Evolutionary conservation across 192 early-diverging fungal genomes (phyloP), one percentile per base, ranked within the genome.

Genomic region (Lunasporangiospora selenospora): DNA sequence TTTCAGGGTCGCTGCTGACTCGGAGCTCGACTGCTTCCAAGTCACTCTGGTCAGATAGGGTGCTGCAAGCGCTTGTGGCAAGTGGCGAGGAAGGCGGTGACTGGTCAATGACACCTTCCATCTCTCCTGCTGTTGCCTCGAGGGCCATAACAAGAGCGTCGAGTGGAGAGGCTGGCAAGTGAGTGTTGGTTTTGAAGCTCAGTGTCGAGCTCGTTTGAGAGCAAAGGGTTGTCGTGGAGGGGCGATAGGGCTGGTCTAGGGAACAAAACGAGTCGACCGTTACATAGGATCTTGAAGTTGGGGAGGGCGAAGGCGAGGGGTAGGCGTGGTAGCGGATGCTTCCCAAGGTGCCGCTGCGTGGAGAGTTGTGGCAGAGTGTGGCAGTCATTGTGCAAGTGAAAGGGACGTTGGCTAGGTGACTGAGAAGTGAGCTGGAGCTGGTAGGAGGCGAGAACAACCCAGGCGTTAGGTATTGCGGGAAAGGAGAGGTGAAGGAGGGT

Each of bases 91-190:
- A 43, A 24, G 18, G n/a, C 15, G 48, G n/a, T n/a, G 13, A 39
- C 18, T 51, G 32, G 0, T 41, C 34, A 26, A n/a, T 30, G 43
- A 10, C 9, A 2, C 32, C 18, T n/a, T 41, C 46, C 55, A 73
- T 53, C 29, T 61, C 54, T 19, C 58, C 61, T 6, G 61, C 69
- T 19, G 67, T 71, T n/a, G 61, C 69, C 43, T 77, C 76, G 7
- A 77, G 51, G 8, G 76, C 76, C 40, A 77, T 38, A 13, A 77
- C 65, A 9, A 77, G 66, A 6, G 76, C 76, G 26, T 77, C 76
- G 18, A 77, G 61, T 3, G 76, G 67, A 1, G 76, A 71, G 1
- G 65, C 46, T 15, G 76, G 76, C n/a, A n/a, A n/a, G n/a, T n/a
- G n/a, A n/a, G n/a, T n/a, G n/a, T n/a, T n/a, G n/a, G n/a, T n/a